Base-by-base conservation (phyloP, 1,284 basidiomycete species). In the Rhodotorula sp. region DNA sequence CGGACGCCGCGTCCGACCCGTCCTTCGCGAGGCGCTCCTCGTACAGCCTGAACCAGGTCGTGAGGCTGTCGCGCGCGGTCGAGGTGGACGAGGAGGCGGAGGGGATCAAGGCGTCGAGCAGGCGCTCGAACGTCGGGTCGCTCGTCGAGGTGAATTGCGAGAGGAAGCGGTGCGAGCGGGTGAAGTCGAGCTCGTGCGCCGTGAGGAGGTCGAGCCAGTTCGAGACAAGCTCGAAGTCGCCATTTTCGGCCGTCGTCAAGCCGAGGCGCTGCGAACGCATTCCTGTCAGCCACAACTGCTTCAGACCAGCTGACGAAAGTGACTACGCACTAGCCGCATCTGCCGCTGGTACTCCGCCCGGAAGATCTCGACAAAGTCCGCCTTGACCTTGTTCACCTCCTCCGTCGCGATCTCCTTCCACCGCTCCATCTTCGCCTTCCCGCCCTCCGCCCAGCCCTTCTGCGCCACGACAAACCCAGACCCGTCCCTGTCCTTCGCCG, bases 151-250 rank as follows among this genome's bases (percentile, higher is more conserved):
- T 81, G 84, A 94, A 93, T 53, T 81, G 81, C 8, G 84, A 83
- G 2, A 95, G 82, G 9, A 80, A 82, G 47, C 93, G 87, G 84
- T 94, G 90, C 2, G 91, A 89, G 9, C 85, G 83, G 78, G 92
- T 88, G 81, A 92, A 94, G 81, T 96, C 94, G 26, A 94, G 83
- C 59, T 82, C 82, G 75, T 92, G 86, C 13, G 80, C 79, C 67
- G 87, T 84, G 82, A 96, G 86, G 40, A 94, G 80, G 53, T 85
- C 82, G 26, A 94, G 83, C 57, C 92, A 83, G 0, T 88, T 86
- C 15, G 83, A 83, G 71, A 86, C 82, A 37, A 93, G 78, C 55
- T 81, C 79, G 64, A 89, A 87, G 79, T 94, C 91, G 22, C 81
- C 82, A 2, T 81, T 69, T 31, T 86, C 83, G 37, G 81, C 76